Base-by-base conservation (phyloP, 2,329 filamentous ascomycete genomes). In the Trichoderma breve region DNA sequence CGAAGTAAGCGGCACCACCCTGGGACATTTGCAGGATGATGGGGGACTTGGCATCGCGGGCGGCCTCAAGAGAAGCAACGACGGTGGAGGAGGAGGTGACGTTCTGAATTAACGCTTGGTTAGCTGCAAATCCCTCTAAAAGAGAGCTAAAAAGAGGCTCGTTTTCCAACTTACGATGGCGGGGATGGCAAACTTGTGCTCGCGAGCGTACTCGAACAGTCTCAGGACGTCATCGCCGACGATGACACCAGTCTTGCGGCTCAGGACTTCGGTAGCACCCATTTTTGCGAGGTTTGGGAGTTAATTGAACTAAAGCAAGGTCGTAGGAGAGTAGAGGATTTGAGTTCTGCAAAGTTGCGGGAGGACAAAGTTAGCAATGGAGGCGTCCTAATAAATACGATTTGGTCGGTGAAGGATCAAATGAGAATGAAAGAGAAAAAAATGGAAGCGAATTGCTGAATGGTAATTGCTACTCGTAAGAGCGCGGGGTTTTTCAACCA, bases 21-120 rank as follows among this genome's bases (percentile, higher is more conserved):
- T 98, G 93, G 79, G 93, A 97, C 79, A 93, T 88, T 87, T 98
- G 96, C 77, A 98, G 90, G 84, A 98, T 92, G 84, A 98, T 91
- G 78, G 96, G 96, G 74, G 93, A 88, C 84, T 97, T 97, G 82
- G 90, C 87, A 84, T 98, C 95, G 79, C 94, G 92, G 78, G 96
- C 96, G 82, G 96, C 96, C 89, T 99, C 96, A 78, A 99, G 94
- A 70, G 93, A 86, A 78, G 94, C 91, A 76, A 98, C 92, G 75
- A 81, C 82, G 68, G 86, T 87, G 74, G 94, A 97, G 74, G 93
- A 97, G 55, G 94, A 97, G 78, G 95, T 98, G 81, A 97, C 93
- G 86, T 98, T 98, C 82, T 32, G n/a, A 55, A 6, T 21, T 21
- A 21, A 39, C 12, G 5, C 8, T 67, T 26, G 72, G 74, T 74